Conservation (phyloP, 73 alveolate genomes). For the Halteria grandinella region DNA sequence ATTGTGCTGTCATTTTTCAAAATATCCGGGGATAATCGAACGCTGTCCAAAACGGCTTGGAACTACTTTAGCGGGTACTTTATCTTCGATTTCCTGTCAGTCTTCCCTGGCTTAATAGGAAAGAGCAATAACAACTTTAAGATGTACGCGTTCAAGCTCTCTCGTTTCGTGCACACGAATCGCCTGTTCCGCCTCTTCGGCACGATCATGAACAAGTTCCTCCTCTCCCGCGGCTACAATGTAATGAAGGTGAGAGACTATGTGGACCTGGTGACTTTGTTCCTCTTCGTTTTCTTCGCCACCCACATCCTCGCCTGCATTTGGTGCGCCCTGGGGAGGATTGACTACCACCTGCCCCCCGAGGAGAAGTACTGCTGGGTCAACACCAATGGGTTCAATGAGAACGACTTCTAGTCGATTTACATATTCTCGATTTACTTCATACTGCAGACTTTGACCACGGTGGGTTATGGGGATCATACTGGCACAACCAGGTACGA, state of each 20-base stretch:
- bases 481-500: conserved; percentile 23
- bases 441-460: conserved; percentile 47
- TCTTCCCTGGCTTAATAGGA: conserved; percentile 40
- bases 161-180: conserved; percentile 40
- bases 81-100: conserved; percentile 40
- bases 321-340: conserved; percentile 36
- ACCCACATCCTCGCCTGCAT: conserved; percentile 54
- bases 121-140: too few relatives aligned
- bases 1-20: conserved; percentile 37
- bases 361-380: conserved; percentile 30
- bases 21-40: neutral
- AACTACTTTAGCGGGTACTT: conserved; percentile 30
- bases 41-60: neutral
- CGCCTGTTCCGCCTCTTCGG: conserved; percentile 24
- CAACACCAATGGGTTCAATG: conserved; percentile 2
- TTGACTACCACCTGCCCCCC: neutral
- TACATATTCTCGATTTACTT: conserved; percentile 53
- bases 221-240: conserved; percentile 23
- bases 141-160: conserved; percentile 1
- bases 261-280: conserved; percentile 24
- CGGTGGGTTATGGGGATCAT: conserved; percentile 66
- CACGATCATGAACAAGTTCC: conserved; percentile 33
- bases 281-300: conserved; percentile 38
- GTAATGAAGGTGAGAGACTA: conserved; percentile 15
- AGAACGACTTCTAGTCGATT: neutral